phyloP scores from a whole-genome alignment of 176 grass and related monocot genomes.

The Tillandsia leiboldiana region DNA sequence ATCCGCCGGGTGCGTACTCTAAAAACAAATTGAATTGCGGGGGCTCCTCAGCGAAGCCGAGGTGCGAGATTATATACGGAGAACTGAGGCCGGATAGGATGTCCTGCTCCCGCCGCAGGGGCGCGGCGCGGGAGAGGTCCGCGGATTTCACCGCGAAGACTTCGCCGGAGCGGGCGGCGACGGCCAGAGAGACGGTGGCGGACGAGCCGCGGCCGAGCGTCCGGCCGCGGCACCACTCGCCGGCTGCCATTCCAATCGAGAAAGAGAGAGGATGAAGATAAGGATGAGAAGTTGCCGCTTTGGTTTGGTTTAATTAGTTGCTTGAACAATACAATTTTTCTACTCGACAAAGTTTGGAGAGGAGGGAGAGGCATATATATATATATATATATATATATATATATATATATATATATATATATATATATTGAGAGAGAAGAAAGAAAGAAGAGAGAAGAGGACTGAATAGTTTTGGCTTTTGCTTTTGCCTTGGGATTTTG shows the following conservation, averaged over 20 bases:
- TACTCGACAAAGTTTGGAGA: no score
- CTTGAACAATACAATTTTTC: neutral
- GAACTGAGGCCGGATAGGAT: slow-evolving; percentile 13
- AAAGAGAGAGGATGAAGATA: neutral
- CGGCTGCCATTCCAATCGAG: slow-evolving; percentile 7
- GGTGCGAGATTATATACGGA: slow-evolving; percentile 22
- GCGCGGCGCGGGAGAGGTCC: neutral
- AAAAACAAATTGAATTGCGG: slow-evolving; percentile 24
- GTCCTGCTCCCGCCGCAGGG: slow-evolving; percentile 25
- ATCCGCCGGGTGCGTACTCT: slow-evolving; percentile 45
- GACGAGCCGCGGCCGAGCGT: slow-evolving; percentile 39
- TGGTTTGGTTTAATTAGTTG: neutral
- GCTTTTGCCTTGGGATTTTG: neutral
- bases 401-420: neutral
- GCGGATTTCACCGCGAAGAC: slow-evolving; percentile 40
- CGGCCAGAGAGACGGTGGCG: slow-evolving; percentile 27
- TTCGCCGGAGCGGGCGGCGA: neutral
- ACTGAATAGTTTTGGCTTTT: slow-evolving; percentile 1
- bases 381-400: slow-evolving; percentile 9
- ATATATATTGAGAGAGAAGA: neutral
- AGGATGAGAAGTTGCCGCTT: neutral
- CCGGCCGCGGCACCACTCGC: slow-evolving; percentile 31
- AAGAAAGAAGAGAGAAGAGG: neutral
- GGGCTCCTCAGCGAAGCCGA: neutral
- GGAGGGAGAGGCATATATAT: neutral